Evolutionary conservation across 2,329 filamentous ascomycete species (phyloP).

Genomic region (Trichoderma pleuroti): DNA sequence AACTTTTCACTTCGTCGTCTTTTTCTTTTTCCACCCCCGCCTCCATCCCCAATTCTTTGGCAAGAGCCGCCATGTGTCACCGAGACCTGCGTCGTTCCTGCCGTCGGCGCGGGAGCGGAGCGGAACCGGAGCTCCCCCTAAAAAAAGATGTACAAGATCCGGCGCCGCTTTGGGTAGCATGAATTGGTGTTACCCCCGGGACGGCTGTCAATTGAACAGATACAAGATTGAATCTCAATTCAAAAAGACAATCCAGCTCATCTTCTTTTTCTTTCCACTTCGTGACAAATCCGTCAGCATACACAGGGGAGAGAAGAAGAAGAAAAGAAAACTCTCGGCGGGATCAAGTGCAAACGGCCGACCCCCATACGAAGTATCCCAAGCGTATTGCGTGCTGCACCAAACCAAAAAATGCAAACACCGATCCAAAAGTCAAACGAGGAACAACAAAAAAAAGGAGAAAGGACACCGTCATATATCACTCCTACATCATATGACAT

Average conservation of each 20-base stretch:
- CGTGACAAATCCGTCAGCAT: background rate
- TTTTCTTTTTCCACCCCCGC: background rate
- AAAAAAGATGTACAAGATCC: background rate
- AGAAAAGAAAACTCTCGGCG: background rate
- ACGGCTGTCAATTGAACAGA: background rate
- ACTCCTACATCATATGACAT: background rate
- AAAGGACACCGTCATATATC: background rate
- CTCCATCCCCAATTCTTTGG: background rate
- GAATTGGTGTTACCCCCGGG: background rate
- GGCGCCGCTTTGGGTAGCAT: background rate
- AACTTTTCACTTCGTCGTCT: background rate
- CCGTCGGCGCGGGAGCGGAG: background rate
- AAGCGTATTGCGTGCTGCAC: background rate
- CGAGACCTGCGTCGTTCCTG: background rate
- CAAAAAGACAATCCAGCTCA: background rate
- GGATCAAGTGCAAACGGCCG: background rate
- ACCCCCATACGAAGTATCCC: background rate
- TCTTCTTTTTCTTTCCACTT: background rate
- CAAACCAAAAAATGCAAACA: background rate
- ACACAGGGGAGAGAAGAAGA: background rate
- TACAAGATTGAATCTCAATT: background rate
- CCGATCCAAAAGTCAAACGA: background rate
- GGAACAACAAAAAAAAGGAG: background rate
- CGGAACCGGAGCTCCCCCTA: background rate
- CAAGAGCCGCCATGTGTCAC: background rate